Conservation (phyloP, 2,329 filamentous ascomycete species). For the Xylaria sp. region DNA sequence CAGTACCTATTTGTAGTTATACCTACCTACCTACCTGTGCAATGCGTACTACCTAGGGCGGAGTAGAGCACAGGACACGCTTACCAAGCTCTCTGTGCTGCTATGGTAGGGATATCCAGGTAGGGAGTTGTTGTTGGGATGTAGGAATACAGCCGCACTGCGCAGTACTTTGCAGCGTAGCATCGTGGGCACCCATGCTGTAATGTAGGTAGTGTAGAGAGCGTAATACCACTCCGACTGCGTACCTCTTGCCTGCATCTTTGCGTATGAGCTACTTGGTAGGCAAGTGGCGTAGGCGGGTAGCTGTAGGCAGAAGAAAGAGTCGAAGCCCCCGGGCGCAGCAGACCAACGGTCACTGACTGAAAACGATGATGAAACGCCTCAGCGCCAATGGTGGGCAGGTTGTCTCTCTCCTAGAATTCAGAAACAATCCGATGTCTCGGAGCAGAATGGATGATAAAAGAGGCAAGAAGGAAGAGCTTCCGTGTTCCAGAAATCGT, state of each 20-base stretch:
- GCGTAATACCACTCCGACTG: neutral
- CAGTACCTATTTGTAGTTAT: too few species aligned
- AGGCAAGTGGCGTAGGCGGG: neutral
- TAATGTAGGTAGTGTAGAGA: neutral
- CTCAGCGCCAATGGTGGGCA: neutral
- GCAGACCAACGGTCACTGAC: constrained; percentile 10
- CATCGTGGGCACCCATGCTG: neutral
- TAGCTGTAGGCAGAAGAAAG: neutral
- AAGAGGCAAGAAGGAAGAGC: neutral
- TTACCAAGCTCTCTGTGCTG: too few species aligned
- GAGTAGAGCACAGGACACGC: too few species aligned
- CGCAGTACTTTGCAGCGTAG: neutral
- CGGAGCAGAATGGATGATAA: neutral
- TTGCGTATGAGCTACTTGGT: neutral
- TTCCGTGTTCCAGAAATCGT: neutral
- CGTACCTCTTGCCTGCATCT: neutral
- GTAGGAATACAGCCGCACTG: neutral
- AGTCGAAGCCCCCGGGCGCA: constrained; percentile 21
- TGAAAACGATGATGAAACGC: constrained; percentile 23
- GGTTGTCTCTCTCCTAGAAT: neutral
- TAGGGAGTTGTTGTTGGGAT: too few species aligned
- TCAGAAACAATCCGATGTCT: neutral
- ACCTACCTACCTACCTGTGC: too few species aligned
- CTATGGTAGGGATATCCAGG: too few species aligned
- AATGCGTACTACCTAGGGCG: too few species aligned